A percentile compares a stretch with the other conserved stretches of the same genome.
These are phyloP conservation scores for Drosera spatulata DNA, from an alignment of 179 eudicot species.

Conservation along the genomic window DNA sequence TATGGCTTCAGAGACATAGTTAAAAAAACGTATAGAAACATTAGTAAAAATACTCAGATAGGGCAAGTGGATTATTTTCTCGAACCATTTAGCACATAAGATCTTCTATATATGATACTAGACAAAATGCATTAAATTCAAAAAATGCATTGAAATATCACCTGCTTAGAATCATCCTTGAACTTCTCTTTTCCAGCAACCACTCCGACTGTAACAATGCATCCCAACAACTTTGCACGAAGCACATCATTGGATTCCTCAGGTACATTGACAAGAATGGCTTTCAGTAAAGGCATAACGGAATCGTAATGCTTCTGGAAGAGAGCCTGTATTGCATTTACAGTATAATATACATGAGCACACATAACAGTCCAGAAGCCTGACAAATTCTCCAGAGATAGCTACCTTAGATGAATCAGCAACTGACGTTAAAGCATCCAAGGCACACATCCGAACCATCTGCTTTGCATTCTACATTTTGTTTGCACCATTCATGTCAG, in stretches of 20 bases:
- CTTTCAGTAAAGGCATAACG: constrained; percentile 14
- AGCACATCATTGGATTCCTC: constrained; percentile 10
- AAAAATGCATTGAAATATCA: background rate
- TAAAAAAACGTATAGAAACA: too few species aligned
- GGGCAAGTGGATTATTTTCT: too few species aligned
- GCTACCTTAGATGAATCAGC: constrained; percentile 10
- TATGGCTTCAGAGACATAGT: too few species aligned
- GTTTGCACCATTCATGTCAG: background rate
- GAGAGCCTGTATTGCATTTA: constrained; percentile 3
- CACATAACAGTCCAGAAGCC: background rate
- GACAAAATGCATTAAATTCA: too few species aligned
- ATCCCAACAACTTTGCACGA: constrained; percentile 11
- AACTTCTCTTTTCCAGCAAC: constrained; percentile 18
- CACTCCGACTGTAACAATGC: constrained; percentile 14
- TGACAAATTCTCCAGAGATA: background rate
- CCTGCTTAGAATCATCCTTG: constrained; percentile 12
- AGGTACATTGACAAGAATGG: constrained; percentile 9
- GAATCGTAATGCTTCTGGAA: constrained; percentile 10
- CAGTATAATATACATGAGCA: background rate
- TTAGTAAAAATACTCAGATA: too few species aligned
- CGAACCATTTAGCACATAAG: too few species aligned
- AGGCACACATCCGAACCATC: constrained; percentile 15
- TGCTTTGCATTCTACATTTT: constrained; percentile 12
- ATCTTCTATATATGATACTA: too few species aligned
- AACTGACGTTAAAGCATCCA: constrained; percentile 13